phyloP scores from a whole-genome alignment of 2,329 filamentous ascomycete species.

The Diaporthe caulivora region DNA sequence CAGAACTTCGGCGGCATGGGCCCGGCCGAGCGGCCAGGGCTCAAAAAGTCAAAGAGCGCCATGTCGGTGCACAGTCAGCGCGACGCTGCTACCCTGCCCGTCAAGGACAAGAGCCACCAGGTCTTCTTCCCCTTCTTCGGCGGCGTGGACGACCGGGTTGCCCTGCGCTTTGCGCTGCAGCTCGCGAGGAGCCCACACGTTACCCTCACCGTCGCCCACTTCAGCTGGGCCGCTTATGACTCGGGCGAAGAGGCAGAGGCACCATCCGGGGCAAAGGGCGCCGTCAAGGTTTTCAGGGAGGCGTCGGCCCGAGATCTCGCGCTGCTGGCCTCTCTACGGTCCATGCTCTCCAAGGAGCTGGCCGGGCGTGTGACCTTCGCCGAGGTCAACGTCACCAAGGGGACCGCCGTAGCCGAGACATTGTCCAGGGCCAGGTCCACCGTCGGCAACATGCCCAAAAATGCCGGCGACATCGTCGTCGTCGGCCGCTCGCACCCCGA shows the following conservation, averaged over 20 bases:
- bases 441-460: slow-evolving; percentile 70
- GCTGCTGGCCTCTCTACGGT: slow-evolving; percentile 51
- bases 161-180: slow-evolving; percentile 85
- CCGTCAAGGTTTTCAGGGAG: slow-evolving; percentile 45
- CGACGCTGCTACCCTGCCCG: slow-evolving; percentile 66
- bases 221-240: slow-evolving; percentile 54
- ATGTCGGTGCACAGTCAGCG: slow-evolving; percentile 70
- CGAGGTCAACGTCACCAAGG: slow-evolving; percentile 57
- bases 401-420: slow-evolving; percentile 57
- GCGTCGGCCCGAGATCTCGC: slow-evolving; percentile 51
- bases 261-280: slow-evolving; percentile 42
- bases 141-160: slow-evolving; percentile 83
- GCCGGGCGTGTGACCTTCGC: slow-evolving; percentile 60
- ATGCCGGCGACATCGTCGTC: slow-evolving; percentile 79
- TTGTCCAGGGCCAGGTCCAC: slow-evolving; percentile 68
- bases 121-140: slow-evolving; percentile 91
- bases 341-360: slow-evolving; percentile 50
- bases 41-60: slow-evolving; percentile 64
- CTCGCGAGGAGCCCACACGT: slow-evolving; percentile 83
- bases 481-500: slow-evolving; percentile 67
- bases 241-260: slow-evolving; percentile 41
- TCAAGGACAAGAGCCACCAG: slow-evolving; percentile 80
- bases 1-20: slow-evolving; percentile 61
- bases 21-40: slow-evolving; percentile 50
- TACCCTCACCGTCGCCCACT: slow-evolving; percentile 80